Evolutionary conservation across 2,329 filamentous ascomycete genomes (phyloP).

Genomic region (Malbranchea zuffiana): DNA sequence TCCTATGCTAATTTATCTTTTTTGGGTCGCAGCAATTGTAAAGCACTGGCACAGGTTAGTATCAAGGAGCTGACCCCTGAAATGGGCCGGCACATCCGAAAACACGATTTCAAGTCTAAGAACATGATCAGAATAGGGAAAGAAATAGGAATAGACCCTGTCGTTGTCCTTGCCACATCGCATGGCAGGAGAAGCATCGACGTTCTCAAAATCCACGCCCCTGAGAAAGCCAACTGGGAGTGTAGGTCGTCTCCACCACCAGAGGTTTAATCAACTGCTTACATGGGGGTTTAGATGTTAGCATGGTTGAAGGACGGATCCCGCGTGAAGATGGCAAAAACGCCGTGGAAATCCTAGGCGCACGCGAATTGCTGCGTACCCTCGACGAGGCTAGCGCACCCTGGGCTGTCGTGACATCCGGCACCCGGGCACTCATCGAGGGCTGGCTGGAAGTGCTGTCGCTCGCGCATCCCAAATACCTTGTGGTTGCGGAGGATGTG

Average conservation of each 20-base stretch:
- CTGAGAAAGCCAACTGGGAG: constrained; percentile 82
- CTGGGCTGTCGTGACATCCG: constrained; percentile 78
- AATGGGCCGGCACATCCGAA: constrained; percentile 2
- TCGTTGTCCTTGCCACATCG: constrained; percentile 75
- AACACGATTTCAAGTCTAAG: background rate
- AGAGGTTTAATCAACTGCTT: background rate
- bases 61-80: constrained; percentile 2
- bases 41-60: constrained; percentile 53
- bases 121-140: constrained; percentile 42
- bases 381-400: constrained; percentile 53
- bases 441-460: constrained; percentile 61
- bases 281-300: constrained; percentile 52
- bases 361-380: constrained; percentile 55
- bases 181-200: constrained; percentile 89
- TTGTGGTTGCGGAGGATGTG: constrained; percentile 68
- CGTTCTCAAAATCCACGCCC: constrained; percentile 64
- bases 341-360: constrained; percentile 77
- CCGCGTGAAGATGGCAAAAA: constrained; percentile 66
- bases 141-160: constrained; percentile 75
- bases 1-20: constrained; percentile 21
- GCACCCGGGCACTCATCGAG: constrained; percentile 52
- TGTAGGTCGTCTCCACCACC: constrained; percentile 48
- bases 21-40: constrained; percentile 44
- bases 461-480: constrained; percentile 53
- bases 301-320: constrained; percentile 63